Conservation (phyloP, 1,284 basidiomycete species). For the Thecaphora thlaspeos region DNA sequence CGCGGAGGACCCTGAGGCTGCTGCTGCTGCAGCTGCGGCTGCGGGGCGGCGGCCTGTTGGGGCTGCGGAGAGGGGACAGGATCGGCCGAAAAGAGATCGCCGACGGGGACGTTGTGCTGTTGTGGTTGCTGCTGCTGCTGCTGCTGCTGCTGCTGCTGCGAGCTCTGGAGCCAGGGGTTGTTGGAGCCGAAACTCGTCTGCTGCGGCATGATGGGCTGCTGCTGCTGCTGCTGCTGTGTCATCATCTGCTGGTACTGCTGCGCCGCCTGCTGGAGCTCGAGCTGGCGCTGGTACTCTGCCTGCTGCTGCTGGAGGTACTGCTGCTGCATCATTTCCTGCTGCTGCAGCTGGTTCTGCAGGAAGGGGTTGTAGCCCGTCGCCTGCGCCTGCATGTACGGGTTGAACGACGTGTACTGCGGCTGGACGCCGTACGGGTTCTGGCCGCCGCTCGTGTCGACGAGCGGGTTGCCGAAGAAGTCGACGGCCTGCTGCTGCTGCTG, state of each 20-base stretch:
- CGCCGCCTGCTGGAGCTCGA: slow-evolving; percentile 57
- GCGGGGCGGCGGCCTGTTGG: slow-evolving; percentile 5
- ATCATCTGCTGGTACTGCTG: slow-evolving; percentile 59
- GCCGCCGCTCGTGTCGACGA: slow-evolving; percentile 35
- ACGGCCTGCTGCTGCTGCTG: slow-evolving; percentile 15
- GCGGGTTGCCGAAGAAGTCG: slow-evolving; percentile 49
- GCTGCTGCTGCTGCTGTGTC: slow-evolving; percentile 59
- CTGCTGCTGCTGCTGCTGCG: slow-evolving; percentile 32
- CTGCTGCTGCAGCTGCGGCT: slow-evolving; percentile 14
- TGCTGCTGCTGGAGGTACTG: slow-evolving; percentile 52
- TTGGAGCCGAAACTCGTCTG: slow-evolving; percentile 75
- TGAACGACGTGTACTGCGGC: slow-evolving; percentile 64
- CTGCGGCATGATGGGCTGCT: slow-evolving; percentile 61
- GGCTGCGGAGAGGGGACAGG: slow-evolving; percentile 24
- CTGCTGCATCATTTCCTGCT: slow-evolving; percentile 69
- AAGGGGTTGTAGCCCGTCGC: slow-evolving; percentile 49
- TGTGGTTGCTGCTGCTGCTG: slow-evolving; percentile 16
- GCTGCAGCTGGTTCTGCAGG: slow-evolving; percentile 63
- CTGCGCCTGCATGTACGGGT: slow-evolving; percentile 62
- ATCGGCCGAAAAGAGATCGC: slow-evolving; percentile 41
- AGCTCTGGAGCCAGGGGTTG: slow-evolving; percentile 69
- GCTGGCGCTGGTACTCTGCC: slow-evolving; percentile 57
- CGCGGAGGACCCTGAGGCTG: slow-evolving; percentile 22
- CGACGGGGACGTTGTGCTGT: slow-evolving; percentile 44
- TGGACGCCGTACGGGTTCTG: slow-evolving; percentile 56